Evolutionary conservation across 2,329 filamentous ascomycete genomes (phyloP).

Genomic region (Thermoascus crustaceus): DNA sequence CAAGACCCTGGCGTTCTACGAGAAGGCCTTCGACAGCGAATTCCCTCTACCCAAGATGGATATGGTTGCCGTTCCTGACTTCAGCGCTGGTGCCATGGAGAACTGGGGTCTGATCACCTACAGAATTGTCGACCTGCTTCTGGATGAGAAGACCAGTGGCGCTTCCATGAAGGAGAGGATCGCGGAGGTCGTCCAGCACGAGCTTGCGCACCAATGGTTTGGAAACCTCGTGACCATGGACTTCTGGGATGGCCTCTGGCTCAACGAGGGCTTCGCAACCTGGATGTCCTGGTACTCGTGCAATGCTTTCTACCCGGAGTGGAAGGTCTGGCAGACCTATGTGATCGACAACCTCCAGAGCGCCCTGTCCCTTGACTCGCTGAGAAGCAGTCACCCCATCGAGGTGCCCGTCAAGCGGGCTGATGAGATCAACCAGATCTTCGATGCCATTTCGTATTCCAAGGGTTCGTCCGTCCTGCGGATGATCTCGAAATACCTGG

Average conservation of each 20-base stretch:
- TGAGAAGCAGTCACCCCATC: slow-evolving; percentile 91
- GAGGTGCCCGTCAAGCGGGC: slow-evolving; percentile 93
- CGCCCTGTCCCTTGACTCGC: slow-evolving; percentile 76
- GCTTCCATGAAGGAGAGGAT: slow-evolving; percentile 86
- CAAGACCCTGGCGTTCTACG: slow-evolving; percentile 85
- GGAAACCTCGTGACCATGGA: slow-evolving; percentile 97
- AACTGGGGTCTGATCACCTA: slow-evolving; percentile 98
- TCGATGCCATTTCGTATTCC: slow-evolving; percentile 94
- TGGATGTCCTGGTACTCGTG: slow-evolving; percentile 94
- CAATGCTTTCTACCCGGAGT: slow-evolving; percentile 92
- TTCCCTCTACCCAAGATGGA: slow-evolving; percentile 93
- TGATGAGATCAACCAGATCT: slow-evolving; percentile 96
- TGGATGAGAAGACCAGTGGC: slow-evolving; percentile 86
- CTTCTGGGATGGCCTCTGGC: slow-evolving; percentile 96
- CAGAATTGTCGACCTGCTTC: slow-evolving; percentile 79
- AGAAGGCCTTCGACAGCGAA: slow-evolving; percentile 81
- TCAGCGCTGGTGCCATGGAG: slow-evolving; percentile 94
- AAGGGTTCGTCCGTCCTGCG: slow-evolving; percentile 93
- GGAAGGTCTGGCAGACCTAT: slow-evolving; percentile 96
- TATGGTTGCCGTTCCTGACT: slow-evolving; percentile 93
- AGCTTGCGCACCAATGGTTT: slow-evolving; percentile 97
- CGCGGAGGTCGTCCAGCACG: slow-evolving; percentile 92
- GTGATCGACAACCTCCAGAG: slow-evolving; percentile 87
- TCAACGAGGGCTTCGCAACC: slow-evolving; percentile 88
- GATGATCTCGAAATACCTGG: slow-evolving; percentile 94